Evolutionary conservation across 2,329 filamentous ascomycete species (phyloP), one percentile per base, ranked within the genome.

Genomic region (Fusarium napiforme): DNA sequence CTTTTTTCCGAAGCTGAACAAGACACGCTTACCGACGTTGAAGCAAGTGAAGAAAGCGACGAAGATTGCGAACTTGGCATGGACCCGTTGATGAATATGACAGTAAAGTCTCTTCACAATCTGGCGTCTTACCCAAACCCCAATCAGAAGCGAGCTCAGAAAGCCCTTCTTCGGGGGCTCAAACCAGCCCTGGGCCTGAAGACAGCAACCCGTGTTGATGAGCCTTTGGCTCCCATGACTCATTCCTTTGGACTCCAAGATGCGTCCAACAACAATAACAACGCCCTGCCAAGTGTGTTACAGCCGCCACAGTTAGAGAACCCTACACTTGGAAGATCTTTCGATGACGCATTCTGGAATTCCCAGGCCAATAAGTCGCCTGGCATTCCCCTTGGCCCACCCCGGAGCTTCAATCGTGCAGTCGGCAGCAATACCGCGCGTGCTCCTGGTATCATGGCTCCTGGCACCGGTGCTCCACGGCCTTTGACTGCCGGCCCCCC

Each of bases 101-200:
- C 82, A 18, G 82, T 85, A 75, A 87, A 88, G 74, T 85, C 83
- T 36, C 81, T 89, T 28, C 84, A 85, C 43, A 89, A 86, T 72
- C 77, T 89, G 72, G 87, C 87, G 21, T 89, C 87, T 4, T 89
- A 89, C 72, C 82, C 85, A 9, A 90, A 90, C 71, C 87, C 87
- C 12, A 85, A 82, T 77, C 88, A 88, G 77, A 85, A 85, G 78
- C 81, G 79, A 46, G 88, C 88, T 65, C 86, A 85, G 79, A 85
- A 82, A 72, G 80, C 83, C 23, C 83, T 89, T 65, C 78, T 80
- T 60, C 78, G 79, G 21, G 79, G 80, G 53, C 67, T 75, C 43
- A 81, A 77, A 72, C 64, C 75, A 30, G 75, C 68, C 26, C 55
- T 74, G 18, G 53, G 69, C n/a, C 56, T 71, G 53, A 67, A 69